Evolutionary conservation across 2,329 filamentous ascomycete species (phyloP).

Genomic region (Zopfia rhizophila): DNA sequence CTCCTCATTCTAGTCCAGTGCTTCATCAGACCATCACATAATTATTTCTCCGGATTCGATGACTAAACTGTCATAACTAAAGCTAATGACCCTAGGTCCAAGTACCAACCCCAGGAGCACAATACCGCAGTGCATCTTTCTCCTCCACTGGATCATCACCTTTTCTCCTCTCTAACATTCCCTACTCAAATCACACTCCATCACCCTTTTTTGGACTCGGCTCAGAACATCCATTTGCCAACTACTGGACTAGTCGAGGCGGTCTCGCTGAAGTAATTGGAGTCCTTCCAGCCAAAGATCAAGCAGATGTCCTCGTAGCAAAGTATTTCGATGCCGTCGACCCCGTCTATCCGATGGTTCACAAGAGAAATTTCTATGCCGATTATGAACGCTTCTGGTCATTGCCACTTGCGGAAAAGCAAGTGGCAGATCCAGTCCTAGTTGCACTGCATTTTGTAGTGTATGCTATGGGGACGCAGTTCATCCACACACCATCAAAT

Average conservation of each 20-base stretch:
- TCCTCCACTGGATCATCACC: slow-evolving; percentile 58
- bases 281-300: slow-evolving; percentile 78
- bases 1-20: too few species aligned
- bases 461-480: slow-evolving; percentile 81
- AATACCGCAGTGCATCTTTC: slow-evolving; percentile 44
- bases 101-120: slow-evolving; percentile 39
- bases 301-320: slow-evolving; percentile 74
- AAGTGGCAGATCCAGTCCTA: slow-evolving; percentile 72
- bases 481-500: slow-evolving; percentile 68
- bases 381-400: slow-evolving; percentile 85
- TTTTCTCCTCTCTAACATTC: slow-evolving; percentile 75
- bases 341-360: slow-evolving; percentile 83
- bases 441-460: slow-evolving; percentile 80
- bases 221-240: slow-evolving; percentile 81
- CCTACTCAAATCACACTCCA: slow-evolving; percentile 74
- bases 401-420: slow-evolving; percentile 66
- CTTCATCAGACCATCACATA: too few species aligned
- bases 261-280: slow-evolving; percentile 79
- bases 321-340: slow-evolving; percentile 72
- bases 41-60: too few species aligned
- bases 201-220: slow-evolving; percentile 85
- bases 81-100: slow-evolving; percentile 27
- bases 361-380: slow-evolving; percentile 77
- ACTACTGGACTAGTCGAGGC: slow-evolving; percentile 85
- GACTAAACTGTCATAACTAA: too few species aligned